A percentile compares a stretch with the other conserved stretches of the same genome.
These are phyloP conservation scores for Alternaria arbusti DNA, from an alignment of 2,329 filamentous ascomycete species.

Conservation along the genomic window DNA sequence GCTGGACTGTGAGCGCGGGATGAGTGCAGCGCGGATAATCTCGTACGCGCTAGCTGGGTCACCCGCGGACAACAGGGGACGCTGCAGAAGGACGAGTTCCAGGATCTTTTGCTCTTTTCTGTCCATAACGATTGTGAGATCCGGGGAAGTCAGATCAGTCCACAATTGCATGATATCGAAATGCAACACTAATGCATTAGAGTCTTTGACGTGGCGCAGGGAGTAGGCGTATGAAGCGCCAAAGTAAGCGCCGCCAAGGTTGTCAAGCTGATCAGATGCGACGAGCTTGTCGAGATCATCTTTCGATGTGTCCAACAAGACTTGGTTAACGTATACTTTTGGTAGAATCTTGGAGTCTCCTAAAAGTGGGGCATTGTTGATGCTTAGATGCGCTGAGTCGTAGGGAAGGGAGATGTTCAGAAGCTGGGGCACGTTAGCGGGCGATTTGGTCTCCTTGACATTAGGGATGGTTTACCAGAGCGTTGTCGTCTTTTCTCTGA, in stretches of 20 bases:
- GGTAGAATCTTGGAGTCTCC: conserved; percentile 25
- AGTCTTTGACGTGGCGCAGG: conserved; percentile 21
- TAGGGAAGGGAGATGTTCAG: conserved; percentile 42
- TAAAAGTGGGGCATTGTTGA: conserved; percentile 36
- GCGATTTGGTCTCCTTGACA: background rate
- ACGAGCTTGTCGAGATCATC: conserved; percentile 22
- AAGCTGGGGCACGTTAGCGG: conserved; percentile 18
- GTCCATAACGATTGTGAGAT: conserved; percentile 24
- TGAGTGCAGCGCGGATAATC: conserved; percentile 30
- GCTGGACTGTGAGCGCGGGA: conserved; percentile 6
- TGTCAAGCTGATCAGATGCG: conserved; percentile 29
- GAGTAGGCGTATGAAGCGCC: conserved; percentile 41
- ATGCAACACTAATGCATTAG: conserved; percentile 32
- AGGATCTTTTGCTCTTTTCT: conserved; percentile 33
- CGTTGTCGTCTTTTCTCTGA: conserved; percentile 33
- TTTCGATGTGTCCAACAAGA: conserved; percentile 28
- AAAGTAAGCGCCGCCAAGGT: conserved; percentile 28
- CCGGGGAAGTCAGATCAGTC: conserved; percentile 19
- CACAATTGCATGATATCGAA: conserved; percentile 39
- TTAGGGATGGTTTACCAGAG: conserved; percentile 22
- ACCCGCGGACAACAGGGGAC: conserved; percentile 29
- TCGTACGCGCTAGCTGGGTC: conserved; percentile 28
- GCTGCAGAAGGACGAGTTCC: conserved; percentile 34
- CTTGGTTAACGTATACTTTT: conserved; percentile 38
- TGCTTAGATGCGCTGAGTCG: conserved; percentile 27